phyloP scores from a whole-genome alignment of 2,329 filamentous ascomycete species.

The Aspergillus versicolor region DNA sequence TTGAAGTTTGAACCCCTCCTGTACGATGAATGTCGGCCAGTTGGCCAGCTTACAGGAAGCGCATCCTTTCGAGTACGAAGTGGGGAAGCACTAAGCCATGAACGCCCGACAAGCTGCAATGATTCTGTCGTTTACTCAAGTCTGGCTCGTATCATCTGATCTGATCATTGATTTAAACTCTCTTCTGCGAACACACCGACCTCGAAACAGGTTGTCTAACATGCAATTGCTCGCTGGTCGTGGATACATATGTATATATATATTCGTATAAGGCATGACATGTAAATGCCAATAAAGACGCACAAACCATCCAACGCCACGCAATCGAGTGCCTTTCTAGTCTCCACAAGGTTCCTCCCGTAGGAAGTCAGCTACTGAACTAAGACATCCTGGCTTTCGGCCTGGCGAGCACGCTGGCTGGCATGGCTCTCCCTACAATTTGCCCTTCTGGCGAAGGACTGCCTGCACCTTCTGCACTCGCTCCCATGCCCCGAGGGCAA shows the following conservation, averaged over 20 bases:
- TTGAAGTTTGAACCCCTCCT: neutral
- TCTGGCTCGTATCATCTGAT: neutral
- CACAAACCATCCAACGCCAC: neutral
- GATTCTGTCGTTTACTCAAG: neutral
- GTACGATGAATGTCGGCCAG: neutral
- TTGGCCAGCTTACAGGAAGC: conserved; percentile 5
- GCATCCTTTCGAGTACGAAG: neutral
- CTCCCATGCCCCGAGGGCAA: conserved; percentile 77
- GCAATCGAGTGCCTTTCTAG: neutral
- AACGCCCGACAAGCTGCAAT: neutral
- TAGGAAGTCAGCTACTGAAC: neutral
- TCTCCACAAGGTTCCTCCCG: conserved; percentile 1
- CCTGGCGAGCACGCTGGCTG: neutral
- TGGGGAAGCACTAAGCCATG: conserved; percentile 2
- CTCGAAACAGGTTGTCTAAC: neutral
- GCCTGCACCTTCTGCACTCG: conserved; percentile 58
- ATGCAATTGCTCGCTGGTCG: neutral
- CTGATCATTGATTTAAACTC: neutral
- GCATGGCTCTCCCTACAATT: conserved; percentile 44
- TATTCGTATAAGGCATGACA: too few relatives aligned
- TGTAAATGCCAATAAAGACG: neutral
- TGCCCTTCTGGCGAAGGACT: conserved; percentile 37
- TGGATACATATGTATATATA: neutral
- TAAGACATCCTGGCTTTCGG: too few relatives aligned
- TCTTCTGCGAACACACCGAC: neutral